Evolutionary conservation across 768 basidiomycete species (phyloP), one percentile per base, ranked within the genome.

Genomic region (Trametes punicea): DNA sequence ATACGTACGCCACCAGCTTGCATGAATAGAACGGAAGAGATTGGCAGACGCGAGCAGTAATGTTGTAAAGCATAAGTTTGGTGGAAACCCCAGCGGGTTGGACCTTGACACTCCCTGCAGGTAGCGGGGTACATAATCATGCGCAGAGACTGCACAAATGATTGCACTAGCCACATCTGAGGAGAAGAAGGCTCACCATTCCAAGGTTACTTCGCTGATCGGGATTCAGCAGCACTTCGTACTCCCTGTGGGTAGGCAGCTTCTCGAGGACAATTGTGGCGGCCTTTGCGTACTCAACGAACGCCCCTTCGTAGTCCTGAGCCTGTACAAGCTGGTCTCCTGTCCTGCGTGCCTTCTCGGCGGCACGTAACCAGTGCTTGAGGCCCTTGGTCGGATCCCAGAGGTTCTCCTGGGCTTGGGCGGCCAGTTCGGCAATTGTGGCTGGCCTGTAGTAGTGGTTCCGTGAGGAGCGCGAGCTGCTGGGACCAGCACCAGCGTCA

Each of bases 221-320:
- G 6, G 71, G 51, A 41, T 68, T 84, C 62, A 93, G 69, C 41
- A 82, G 68, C 1, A 72, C 73, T 30, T 77, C 63, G 66, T 87
- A 92, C 40, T 89, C 84, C 50, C 77, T 73, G 71, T 92, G 90
- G 1, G 74, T 72, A 0, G 90, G 90, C n/a, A 93, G 73, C 61
- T 81, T 85, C 73, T 93, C 88, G 10, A 90, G 79, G 20, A 90
- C 87, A 55, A 92, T 73, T 1, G 87, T 89, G 0, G 88, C 88
- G 8, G 89, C 87, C 57, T 77, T 81, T 2, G 89, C 89, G 46
- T 80, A 82, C 58, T 82, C 77, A 16, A 91, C 75, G 68, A 90
- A 92, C 1, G 85, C 87, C n/a, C 70, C 73, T 66, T 91, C 87
- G 45, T 84, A 72, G 67, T 92, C 83, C 1, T 79, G 78, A 18